Evolutionary conservation across 352 stramenopile species (phyloP).

Genomic region (Pythium chondricola): DNA sequence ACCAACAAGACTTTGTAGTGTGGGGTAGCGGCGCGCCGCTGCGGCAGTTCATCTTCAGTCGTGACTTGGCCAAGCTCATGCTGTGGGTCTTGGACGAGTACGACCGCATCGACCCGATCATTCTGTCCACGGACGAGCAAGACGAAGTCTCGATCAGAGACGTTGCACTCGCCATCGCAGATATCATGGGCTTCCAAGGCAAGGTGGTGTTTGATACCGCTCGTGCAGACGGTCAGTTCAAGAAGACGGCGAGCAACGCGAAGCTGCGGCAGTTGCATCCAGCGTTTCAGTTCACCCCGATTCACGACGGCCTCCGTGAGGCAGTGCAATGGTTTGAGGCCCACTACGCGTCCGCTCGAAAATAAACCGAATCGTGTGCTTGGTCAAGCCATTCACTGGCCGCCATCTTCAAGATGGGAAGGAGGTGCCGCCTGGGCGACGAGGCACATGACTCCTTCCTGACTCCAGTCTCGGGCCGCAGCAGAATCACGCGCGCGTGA

Average conservation of each 20-base stretch:
- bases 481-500: too few species aligned
- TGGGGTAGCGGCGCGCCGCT: slow-evolving; percentile 94
- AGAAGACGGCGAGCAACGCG: slow-evolving; percentile 97
- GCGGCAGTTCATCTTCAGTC: slow-evolving; percentile 97
- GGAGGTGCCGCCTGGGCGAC: too few species aligned
- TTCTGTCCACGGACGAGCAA: slow-evolving; percentile 92
- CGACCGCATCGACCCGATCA: slow-evolving; percentile 92
- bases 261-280: slow-evolving; percentile 90
- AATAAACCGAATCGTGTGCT: too few species aligned
- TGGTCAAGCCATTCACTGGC: too few species aligned
- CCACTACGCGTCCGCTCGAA: slow-evolving; percentile 39
- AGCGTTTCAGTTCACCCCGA: slow-evolving; percentile 93
- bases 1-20: slow-evolving; percentile 87
- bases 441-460: too few species aligned
- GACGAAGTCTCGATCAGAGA: slow-evolving; percentile 95
- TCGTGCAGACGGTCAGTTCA: slow-evolving; percentile 98
- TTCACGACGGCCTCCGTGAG: slow-evolving; percentile 76
- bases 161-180: slow-evolving; percentile 80
- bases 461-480: too few species aligned
- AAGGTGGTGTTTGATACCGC: slow-evolving; percentile 89
- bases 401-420: too few species aligned
- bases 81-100: slow-evolving; percentile 76
- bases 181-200: slow-evolving; percentile 73
- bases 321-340: slow-evolving; percentile 47
- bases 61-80: slow-evolving; percentile 93